Base-by-base conservation (phyloP, 2,329 filamentous ascomycete species). In the Graphiopsis chlorocephala region DNA sequence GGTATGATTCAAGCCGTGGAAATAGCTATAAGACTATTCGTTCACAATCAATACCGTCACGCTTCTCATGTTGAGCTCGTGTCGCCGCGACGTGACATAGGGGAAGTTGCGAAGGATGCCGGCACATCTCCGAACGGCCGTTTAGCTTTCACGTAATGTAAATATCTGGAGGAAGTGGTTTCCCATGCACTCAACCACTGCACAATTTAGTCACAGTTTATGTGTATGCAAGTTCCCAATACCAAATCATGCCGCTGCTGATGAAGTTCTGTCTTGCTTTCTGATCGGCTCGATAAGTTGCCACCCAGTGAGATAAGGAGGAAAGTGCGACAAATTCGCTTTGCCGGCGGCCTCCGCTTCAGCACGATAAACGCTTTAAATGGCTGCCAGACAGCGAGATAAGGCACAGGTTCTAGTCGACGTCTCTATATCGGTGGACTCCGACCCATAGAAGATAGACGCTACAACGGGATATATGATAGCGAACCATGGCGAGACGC, bases 31-130 rank as follows among this genome's bases (percentile, higher is more conserved):
- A 23, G 38, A 45, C 17, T 10, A 8, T 23, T 10, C 4, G 4
- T 45, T 20, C 1, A 3, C n/a, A 45, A 20, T 5, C n/a, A 12
- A n/a, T 20, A 20, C 12, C n/a, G n/a, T 45, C 8, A 45, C 38
- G n/a, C 7, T n/a, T 45, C n/a, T 20, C 38, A 10, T 23, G 38
- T 45, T 4, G n/a, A 45, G 23, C 38, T 45, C 38, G n/a, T 45
- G 38, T 45, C 38, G 20, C 8, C n/a, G 38, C 38, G n/a, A 45
- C 38, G 38, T 45, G 38, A 23, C n/a, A 11, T 8, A 53, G 50
- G 50, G 28, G 50, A 7, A 53, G 28, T 29, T 53, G 50, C 50
- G 50, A 53, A 53, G 50, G 50, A 53, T 53, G 50, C 50, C 50
- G 50, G 50, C 26, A 28, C 50, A 53, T 53, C 25, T 53, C 50